These are phyloP conservation scores for Mortierella claussenii DNA, from an alignment of 192 early-diverging fungal genomes.

Conservation along the genomic window DNA sequence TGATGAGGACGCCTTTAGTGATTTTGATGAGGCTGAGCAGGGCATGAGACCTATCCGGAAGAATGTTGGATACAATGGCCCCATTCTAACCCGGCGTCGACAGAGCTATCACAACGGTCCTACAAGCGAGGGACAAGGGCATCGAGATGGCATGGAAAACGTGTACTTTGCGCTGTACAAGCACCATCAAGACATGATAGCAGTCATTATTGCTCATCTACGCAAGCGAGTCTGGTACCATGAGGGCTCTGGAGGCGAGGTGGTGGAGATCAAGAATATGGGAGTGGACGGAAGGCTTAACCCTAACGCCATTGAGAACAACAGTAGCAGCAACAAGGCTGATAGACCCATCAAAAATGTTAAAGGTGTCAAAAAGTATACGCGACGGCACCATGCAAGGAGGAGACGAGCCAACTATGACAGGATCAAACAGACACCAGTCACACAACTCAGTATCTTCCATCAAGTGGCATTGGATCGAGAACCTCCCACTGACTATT, in stretches of 20 bases:
- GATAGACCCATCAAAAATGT: conserved; percentile 6
- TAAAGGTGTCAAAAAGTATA: conserved; percentile 41
- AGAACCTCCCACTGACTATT: conserved; percentile 29
- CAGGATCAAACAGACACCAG: background rate
- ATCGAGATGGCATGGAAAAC: conserved; percentile 4
- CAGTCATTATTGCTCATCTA: conserved; percentile 22
- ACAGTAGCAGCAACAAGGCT: background rate
- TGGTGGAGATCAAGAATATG: conserved; percentile 26
- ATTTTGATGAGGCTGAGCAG: conserved; percentile 19
- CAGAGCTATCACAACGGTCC: background rate
- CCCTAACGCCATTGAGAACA: background rate
- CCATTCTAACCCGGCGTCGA: background rate
- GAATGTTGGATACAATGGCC: conserved; percentile 21
- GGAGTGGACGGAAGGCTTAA: conserved; percentile 5
- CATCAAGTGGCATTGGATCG: background rate
- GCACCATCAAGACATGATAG: conserved; percentile 39
- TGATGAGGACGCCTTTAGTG: conserved; percentile 31
- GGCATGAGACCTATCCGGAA: background rate
- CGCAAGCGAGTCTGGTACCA: conserved; percentile 30
- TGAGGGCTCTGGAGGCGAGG: conserved; percentile 29
- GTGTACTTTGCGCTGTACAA: conserved; percentile 18
- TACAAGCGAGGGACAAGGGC: background rate
- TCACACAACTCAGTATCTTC: background rate
- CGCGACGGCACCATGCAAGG: conserved; percentile 27
- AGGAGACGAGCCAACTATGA: conserved; percentile 18